Percentiles rank a stretch among this genome's conserved stretches.
These are phyloP conservation scores for Bisporella sp. DNA, from an alignment of 2,329 filamentous ascomycete species.

Conservation along the genomic window DNA sequence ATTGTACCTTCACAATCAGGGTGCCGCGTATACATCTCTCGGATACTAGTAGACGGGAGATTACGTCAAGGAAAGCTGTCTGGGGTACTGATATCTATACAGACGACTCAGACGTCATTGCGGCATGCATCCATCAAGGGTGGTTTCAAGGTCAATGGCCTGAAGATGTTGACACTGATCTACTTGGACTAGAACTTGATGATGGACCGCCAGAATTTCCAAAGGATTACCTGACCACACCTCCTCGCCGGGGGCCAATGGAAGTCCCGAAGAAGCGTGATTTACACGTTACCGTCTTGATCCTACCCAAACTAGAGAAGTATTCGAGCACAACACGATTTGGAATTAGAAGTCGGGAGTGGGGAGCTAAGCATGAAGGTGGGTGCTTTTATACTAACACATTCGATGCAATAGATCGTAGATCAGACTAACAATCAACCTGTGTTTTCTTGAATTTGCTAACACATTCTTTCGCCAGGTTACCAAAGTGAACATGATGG, in stretches of 20 bases:
- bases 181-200: conserved; percentile 52
- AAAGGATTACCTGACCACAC: conserved; percentile 36
- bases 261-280: conserved; percentile 63
- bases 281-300: conserved; percentile 77
- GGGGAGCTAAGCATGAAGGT: conserved; percentile 48
- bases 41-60: conserved; percentile 66
- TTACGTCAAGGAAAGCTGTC: conserved; percentile 70
- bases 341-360: conserved; percentile 76
- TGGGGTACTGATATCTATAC: conserved; percentile 96
- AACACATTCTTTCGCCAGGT: conserved; percentile 9
- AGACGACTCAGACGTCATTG: conserved; percentile 89
- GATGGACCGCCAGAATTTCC: conserved; percentile 6
- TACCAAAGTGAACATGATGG: conserved; percentile 32
- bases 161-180: conserved; percentile 63
- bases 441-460: too few species aligned
- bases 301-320: conserved; percentile 71
- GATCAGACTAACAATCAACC: too few species aligned
- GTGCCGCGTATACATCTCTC: conserved; percentile 74
- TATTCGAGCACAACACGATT: conserved; percentile 72
- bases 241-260: conserved; percentile 55
- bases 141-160: conserved; percentile 89
- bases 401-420: too few species aligned
- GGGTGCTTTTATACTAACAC: too few species aligned
- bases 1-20: conserved; percentile 85
- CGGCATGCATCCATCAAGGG: conserved; percentile 86